A percentile compares a stretch with the other conserved stretches of the same genome.
Evolutionary conservation across 2,329 filamentous ascomycete genomes (phyloP).

Genomic region (Pseudovirgaria hyperparasitica): DNA sequence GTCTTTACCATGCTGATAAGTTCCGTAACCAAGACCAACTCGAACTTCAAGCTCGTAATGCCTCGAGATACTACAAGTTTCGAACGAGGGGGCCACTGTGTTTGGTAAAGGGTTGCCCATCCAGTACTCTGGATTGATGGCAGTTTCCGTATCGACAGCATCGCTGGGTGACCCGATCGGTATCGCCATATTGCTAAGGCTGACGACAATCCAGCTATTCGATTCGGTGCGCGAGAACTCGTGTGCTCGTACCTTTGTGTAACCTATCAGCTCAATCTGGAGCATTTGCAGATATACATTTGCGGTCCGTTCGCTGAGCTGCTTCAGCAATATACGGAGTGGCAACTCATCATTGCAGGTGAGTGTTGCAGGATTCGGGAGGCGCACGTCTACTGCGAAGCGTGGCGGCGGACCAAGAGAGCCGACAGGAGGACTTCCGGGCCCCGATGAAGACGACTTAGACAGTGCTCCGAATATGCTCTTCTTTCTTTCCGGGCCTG

Average conservation of each 20-base stretch:
- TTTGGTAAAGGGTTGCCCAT: slow-evolving; percentile 60
- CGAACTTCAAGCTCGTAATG: slow-evolving; percentile 74
- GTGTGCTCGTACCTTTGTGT: slow-evolving; percentile 68
- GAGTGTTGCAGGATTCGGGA: slow-evolving; percentile 77
- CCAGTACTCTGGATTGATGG: slow-evolving; percentile 64
- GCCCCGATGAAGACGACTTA: slow-evolving; percentile 12
- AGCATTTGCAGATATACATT: slow-evolving; percentile 64
- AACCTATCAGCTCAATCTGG: slow-evolving; percentile 69
- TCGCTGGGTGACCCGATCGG: slow-evolving; percentile 49
- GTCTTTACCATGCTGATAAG: slow-evolving; percentile 40
- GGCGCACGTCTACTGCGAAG: slow-evolving; percentile 66
- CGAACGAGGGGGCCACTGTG: slow-evolving; percentile 75
- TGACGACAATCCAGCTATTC: slow-evolving; percentile 64
- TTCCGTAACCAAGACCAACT: slow-evolving; percentile 64
- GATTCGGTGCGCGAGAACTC: slow-evolving; percentile 58
- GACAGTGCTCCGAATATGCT: slow-evolving; percentile 43
- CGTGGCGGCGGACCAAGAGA: slow-evolving; percentile 25
- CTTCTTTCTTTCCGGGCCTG: slow-evolving; percentile 37
- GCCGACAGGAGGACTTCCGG: slow-evolving; percentile 10
- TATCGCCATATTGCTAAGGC: slow-evolving; percentile 57
- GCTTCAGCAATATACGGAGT: slow-evolving; percentile 66
- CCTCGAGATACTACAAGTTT: slow-evolving; percentile 75
- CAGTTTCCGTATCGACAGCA: slow-evolving; percentile 52
- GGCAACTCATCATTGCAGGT: slow-evolving; percentile 83
- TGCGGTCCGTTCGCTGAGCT: slow-evolving; percentile 55